Base-by-base conservation (phyloP, 768 basidiomycete species). In the Crucibulum laeve region DNA sequence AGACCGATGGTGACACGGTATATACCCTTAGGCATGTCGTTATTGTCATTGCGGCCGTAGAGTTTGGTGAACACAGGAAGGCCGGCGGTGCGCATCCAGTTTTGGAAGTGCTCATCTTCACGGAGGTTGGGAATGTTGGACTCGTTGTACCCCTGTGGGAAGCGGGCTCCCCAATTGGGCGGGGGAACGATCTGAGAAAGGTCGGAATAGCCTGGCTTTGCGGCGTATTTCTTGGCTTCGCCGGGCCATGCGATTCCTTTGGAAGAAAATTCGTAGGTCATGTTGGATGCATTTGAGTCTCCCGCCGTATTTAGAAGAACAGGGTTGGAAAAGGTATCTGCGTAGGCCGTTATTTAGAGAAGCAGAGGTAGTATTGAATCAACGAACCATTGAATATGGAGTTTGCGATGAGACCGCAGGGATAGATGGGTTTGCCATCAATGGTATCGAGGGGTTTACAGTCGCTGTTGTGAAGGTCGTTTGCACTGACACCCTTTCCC, bases 1-100 rank as follows among this genome's bases (percentile, higher is more conserved):
- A 93, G 76, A 52, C 80, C 80, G 46, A 93, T 76, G 21, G 72
- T 66, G 44, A 98, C 77, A 48, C 75, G 68, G 60, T 98, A 98
- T 23, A 63, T 71, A 5, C 93, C 96, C 42, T 80, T 73, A 15
- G 55, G 53, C 73, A 99, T 79, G 18, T 64, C 69, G 40, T 85
- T 74, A 22, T 79, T 62, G 55, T 98, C 94, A 59, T 97, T 98
- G 50, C 95, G 75, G 13, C 87, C 93, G 57, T 87, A 97, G 17
- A 99, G 70, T 67, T 99, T 98, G 24, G 91, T 84, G 63, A 99
- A 99, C 4, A 95, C 97, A 6, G 96, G 96, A 37, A 98, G 64
- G 10, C 95, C 96, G 1, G 96, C 91, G 2, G 94, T 96, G 46
- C 95, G 80, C 96, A 99, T 99, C 96, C 96, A 99, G 59, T 95